These are phyloP conservation scores for Suhomyces ambrosiae DNA, from an alignment of 1,139 yeast species.

Conservation along the genomic window DNA sequence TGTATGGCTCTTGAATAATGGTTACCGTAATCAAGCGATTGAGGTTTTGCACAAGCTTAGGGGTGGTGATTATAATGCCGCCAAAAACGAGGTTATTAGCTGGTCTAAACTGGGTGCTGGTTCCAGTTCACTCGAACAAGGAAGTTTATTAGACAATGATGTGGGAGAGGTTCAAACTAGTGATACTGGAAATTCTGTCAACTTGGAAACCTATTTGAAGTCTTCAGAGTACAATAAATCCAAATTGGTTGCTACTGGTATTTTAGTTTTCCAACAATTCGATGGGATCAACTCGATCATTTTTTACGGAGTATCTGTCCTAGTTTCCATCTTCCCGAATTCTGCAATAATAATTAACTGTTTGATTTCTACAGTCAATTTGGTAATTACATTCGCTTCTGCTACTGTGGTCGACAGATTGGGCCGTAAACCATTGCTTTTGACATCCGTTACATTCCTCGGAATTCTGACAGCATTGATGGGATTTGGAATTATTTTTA, in stretches of 20 bases:
- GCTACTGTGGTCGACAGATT: slow-evolving; percentile 70
- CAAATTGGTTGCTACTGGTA: slow-evolving; percentile 65
- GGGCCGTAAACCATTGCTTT: slow-evolving; percentile 76
- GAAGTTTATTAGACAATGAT: slow-evolving; percentile 17
- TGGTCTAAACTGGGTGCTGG: slow-evolving; percentile 27
- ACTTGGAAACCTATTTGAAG: slow-evolving; percentile 48
- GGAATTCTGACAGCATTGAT: slow-evolving; percentile 63
- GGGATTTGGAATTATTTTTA: slow-evolving; percentile 62
- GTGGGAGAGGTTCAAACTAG: slow-evolving; percentile 18
- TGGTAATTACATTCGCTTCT: slow-evolving; percentile 67
- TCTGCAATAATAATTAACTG: slow-evolving; percentile 73
- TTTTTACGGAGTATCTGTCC: slow-evolving; percentile 86
- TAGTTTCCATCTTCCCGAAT: slow-evolving; percentile 68
- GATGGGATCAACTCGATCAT: slow-evolving; percentile 91
- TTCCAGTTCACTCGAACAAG: slow-evolving; percentile 7
- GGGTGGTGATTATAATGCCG: slow-evolving; percentile 43
- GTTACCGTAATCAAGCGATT: slow-evolving; percentile 35
- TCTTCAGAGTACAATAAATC: slow-evolving; percentile 58
- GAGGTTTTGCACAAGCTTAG: slow-evolving; percentile 39
- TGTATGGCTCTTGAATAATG: slow-evolving; percentile 64
- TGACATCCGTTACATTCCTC: slow-evolving; percentile 70
- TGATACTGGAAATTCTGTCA: slow-evolving; percentile 8
- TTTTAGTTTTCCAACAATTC: slow-evolving; percentile 86
- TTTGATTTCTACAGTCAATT: slow-evolving; percentile 70
- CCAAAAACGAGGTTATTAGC: slow-evolving; percentile 41